phyloP scores from a whole-genome alignment of 441 rosid species.

The Populus hybrid region DNA sequence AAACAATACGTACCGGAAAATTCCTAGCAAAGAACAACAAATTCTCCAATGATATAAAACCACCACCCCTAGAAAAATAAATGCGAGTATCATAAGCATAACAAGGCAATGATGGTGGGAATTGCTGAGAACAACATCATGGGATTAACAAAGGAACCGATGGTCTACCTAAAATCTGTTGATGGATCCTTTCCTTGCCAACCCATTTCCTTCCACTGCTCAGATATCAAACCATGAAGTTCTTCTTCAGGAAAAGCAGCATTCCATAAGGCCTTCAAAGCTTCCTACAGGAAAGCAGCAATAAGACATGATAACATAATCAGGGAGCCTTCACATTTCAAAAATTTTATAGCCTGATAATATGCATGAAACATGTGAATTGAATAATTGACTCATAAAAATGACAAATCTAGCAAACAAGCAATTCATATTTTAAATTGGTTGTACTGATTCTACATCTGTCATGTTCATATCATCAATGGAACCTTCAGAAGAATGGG shows the following conservation, averaged over 20 bases:
- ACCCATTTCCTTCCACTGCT: slow-evolving; percentile 47
- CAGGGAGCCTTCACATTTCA: not conserved
- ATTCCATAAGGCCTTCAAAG: slow-evolving; percentile 37
- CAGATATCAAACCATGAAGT: too few relatives aligned
- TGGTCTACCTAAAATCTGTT: slow-evolving; percentile 76
- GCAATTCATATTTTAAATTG: not conserved
- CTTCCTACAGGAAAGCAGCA: slow-evolving; percentile 42
- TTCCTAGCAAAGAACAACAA: slow-evolving; percentile 71
- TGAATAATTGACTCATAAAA: not conserved
- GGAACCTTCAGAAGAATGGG: slow-evolving; percentile 13
- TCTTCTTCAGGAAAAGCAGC: too few relatives aligned
- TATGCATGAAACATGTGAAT: not conserved
- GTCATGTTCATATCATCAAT: not conserved
- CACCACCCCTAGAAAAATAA: slow-evolving; percentile 75
- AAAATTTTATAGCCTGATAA: not conserved
- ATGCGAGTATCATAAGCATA: slow-evolving; percentile 18
- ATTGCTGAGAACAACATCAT: not conserved
- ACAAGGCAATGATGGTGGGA: not conserved
- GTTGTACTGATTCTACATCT: not conserved
- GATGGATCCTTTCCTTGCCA: slow-evolving; percentile 99
- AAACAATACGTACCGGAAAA: slow-evolving; percentile 51
- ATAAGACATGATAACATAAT: not conserved
- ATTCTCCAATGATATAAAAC: slow-evolving; percentile 89
- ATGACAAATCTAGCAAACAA: slow-evolving; percentile 8
- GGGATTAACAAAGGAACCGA: not conserved